Conservation (phyloP, 805 yeast species). For the Lipomyces sp. region DNA sequence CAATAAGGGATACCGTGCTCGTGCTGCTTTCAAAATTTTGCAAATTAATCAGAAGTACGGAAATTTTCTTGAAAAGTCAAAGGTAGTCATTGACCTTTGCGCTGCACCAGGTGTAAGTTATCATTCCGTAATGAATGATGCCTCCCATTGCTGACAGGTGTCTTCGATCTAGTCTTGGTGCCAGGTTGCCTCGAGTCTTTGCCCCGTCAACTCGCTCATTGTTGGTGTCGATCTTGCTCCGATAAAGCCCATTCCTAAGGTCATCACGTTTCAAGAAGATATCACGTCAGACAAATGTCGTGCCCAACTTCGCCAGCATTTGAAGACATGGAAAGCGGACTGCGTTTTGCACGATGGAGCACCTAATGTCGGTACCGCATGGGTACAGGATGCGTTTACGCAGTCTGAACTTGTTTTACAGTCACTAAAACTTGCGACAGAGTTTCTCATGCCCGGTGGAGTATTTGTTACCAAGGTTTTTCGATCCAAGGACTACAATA, state of each 20-base stretch:
- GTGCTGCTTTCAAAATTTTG: conserved; percentile 92
- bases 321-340: conserved; percentile 99
- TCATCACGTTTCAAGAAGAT: conserved; percentile 91
- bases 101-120: conserved; percentile 82
- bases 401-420: conserved; percentile 94
- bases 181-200: conserved; percentile 91
- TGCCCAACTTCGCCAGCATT: conserved; percentile 86
- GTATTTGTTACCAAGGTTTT: conserved; percentile 94
- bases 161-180: conserved; percentile 68
- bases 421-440: conserved; percentile 90
- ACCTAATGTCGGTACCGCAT: conserved; percentile 98
- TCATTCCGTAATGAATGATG: neutral
- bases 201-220: conserved; percentile 89
- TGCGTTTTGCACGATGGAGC: conserved; percentile 97
- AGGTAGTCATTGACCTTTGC: conserved; percentile 95
- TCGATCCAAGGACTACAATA: conserved; percentile 98
- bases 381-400: conserved; percentile 99
- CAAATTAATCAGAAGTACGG: conserved; percentile 97
- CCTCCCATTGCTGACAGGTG: neutral
- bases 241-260: conserved; percentile 92
- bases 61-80: conserved; percentile 88
- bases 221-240: conserved; percentile 99
- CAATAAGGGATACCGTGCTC: conserved; percentile 82
- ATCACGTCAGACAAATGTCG: conserved; percentile 98
- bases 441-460: conserved; percentile 86